Evolutionary conservation across 306 rosid genomes (phyloP).

Genomic region (Vigna mungo): DNA sequence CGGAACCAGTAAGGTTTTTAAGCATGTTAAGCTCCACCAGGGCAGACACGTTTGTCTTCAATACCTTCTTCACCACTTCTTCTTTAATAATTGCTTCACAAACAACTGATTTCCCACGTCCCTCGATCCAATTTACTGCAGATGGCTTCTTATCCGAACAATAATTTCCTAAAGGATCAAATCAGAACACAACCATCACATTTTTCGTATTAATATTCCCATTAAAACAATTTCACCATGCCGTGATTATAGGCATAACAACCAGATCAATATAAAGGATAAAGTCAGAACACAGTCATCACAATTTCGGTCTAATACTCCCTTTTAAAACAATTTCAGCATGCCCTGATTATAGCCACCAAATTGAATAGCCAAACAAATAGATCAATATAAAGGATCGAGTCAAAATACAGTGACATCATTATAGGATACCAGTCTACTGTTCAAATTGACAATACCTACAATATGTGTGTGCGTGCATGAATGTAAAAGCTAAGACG

Average conservation of each 20-base stretch:
- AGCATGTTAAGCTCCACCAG: conserved; percentile 84
- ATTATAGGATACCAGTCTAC: background rate
- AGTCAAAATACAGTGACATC: conserved; percentile 6
- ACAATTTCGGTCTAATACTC: conserved; percentile 14
- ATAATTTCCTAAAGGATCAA: conserved; percentile 60
- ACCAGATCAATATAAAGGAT: conserved; percentile 21
- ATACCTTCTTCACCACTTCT: conserved; percentile 72
- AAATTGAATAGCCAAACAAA: background rate
- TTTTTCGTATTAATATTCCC: conserved; percentile 14
- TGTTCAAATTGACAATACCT: background rate
- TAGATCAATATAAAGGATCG: background rate
- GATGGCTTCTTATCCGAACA: conserved; percentile 89
- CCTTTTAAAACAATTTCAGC: conserved; percentile 10
- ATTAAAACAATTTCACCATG: background rate
- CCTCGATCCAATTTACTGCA: conserved; percentile 85
- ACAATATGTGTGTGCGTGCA: too few relatives aligned
- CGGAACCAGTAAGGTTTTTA: conserved; percentile 79
- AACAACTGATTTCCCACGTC: conserved; percentile 82
- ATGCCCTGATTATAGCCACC: too few relatives aligned
- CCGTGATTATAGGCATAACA: too few relatives aligned
- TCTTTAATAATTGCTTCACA: conserved; percentile 75
- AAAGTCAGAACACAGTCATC: background rate
- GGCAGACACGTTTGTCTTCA: conserved; percentile 69
- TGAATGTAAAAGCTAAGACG: background rate
- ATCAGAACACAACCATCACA: conserved; percentile 15